These are phyloP conservation scores for Xylariaceae sp. DNA, from an alignment of 2,329 filamentous ascomycete species.

Conservation along the genomic window DNA sequence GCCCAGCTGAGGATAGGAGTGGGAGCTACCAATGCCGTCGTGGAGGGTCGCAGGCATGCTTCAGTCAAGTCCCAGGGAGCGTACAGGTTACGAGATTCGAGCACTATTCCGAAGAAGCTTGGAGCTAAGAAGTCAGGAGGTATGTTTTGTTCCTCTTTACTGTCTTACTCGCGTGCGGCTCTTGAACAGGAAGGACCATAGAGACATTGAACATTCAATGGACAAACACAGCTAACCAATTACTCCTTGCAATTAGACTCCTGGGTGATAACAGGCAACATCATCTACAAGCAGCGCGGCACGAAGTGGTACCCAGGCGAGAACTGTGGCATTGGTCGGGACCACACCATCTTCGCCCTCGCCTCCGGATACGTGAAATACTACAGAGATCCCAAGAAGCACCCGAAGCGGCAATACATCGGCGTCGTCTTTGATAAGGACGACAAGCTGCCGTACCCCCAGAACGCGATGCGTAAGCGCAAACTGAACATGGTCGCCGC, in stretches of 20 bases:
- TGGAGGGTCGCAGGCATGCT: conserved; percentile 61
- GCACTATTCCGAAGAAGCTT: conserved; percentile 77
- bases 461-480: conserved; percentile 75
- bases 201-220: background rate
- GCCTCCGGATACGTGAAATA: conserved; percentile 93
- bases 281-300: conserved; percentile 96
- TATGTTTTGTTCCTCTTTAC: conserved; percentile 50
- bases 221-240: background rate
- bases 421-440: conserved; percentile 87
- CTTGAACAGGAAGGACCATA: background rate
- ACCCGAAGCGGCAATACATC: conserved; percentile 92
- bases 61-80: conserved; percentile 70
- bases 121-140: conserved; percentile 93
- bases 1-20: conserved; percentile 40
- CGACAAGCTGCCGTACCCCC: conserved; percentile 78
- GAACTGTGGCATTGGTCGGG: conserved; percentile 92
- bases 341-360: conserved; percentile 93
- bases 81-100: conserved; percentile 69
- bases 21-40: conserved; percentile 45
- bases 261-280: conserved; percentile 94
- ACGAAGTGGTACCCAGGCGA: conserved; percentile 95
- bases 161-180: background rate
- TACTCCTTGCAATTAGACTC: conserved; percentile 64
- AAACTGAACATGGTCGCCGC: conserved; percentile 74
- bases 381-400: conserved; percentile 84